Percentiles rank a stretch among this genome's conserved stretches.
phyloP scores from a whole-genome alignment of 2,329 filamentous ascomycete genomes.

The Aspergillus latus region DNA sequence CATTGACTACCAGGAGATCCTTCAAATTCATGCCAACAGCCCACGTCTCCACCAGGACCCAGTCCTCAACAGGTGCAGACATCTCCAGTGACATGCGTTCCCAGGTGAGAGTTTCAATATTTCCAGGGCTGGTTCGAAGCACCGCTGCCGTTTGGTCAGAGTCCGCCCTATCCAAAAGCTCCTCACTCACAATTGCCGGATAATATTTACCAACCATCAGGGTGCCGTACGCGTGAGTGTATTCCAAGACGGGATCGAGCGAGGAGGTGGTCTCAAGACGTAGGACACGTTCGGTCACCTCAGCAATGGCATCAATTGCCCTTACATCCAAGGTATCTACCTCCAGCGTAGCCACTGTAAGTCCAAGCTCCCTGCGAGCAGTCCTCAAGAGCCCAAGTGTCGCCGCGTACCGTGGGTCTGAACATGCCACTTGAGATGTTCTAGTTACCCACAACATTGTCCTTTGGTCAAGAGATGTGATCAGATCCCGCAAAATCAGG shows the following conservation, averaged over 20 bases:
- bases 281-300: background rate
- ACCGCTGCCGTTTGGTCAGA: background rate
- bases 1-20: slow-evolving; percentile 21
- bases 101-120: background rate
- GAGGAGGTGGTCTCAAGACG: background rate
- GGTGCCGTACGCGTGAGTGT: slow-evolving; percentile 13
- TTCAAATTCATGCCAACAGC: slow-evolving; percentile 29
- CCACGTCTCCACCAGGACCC: slow-evolving; percentile 4
- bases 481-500: background rate
- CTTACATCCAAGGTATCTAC: background rate
- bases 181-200: background rate
- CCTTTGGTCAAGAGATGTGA: background rate
- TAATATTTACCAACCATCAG: slow-evolving; percentile 18
- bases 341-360: background rate
- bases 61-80: background rate
- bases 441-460: slow-evolving; percentile 33
- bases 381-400: slow-evolving; percentile 31
- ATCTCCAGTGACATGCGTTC: background rate
- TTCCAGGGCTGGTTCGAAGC: background rate
- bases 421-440: slow-evolving; percentile 22
- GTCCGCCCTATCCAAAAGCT: background rate
- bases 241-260: slow-evolving; percentile 17
- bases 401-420: slow-evolving; percentile 31
- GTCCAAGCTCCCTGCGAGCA: slow-evolving; percentile 28
- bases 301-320: background rate